Evolutionary conservation across 305 asterid genomes (phyloP), one percentile per base, ranked within the genome.

Genomic region (Plantago coronopus): DNA sequence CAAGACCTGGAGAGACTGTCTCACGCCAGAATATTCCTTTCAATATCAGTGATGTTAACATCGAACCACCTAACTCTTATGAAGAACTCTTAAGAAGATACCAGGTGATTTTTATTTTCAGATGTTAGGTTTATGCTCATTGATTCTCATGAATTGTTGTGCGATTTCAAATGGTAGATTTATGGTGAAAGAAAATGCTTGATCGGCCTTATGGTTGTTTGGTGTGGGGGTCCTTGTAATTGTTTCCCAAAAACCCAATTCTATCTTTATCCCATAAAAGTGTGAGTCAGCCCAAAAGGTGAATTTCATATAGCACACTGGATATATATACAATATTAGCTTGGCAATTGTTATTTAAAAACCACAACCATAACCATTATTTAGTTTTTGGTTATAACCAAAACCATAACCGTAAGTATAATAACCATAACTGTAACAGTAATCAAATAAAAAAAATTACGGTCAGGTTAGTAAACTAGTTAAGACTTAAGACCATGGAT

Each of bases 1-100:
- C 67, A 18, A 94, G 85, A 76, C 81, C 94, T n/a, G 95, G 95
- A 43, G 99, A 94, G 68, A 73, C 70, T 69, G 70, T 94, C 56
- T 61, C 74, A 17, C 79, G 86, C 67, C 97, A 87, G 78, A 94
- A 62, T 51, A 67, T 85, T 67, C 83, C 84, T 7, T 86, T 94
- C 65, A 79, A 72, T 74, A 49, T 77, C 51, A 68, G 81, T 48
- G 99, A 94, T 61, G 62, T 84, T 14, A 75, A 69, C 73, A 78
- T 83, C 53, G 81, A 82, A 69, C 91, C 81, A 50, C 99, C 97
- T 54, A 73, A 59, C 57, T 75, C 71, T 57, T 77, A 78, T 19
- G 94, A 87, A 66, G 90, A 79, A 61, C 71, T 94, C 47, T 57
- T 78, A 25, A 77, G 65, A 73, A 84, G 89, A 80, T 94, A 89